Conservation (phyloP, 495 filamentous ascomycete genomes). For the Hypomontagnella submonticulosa region DNA sequence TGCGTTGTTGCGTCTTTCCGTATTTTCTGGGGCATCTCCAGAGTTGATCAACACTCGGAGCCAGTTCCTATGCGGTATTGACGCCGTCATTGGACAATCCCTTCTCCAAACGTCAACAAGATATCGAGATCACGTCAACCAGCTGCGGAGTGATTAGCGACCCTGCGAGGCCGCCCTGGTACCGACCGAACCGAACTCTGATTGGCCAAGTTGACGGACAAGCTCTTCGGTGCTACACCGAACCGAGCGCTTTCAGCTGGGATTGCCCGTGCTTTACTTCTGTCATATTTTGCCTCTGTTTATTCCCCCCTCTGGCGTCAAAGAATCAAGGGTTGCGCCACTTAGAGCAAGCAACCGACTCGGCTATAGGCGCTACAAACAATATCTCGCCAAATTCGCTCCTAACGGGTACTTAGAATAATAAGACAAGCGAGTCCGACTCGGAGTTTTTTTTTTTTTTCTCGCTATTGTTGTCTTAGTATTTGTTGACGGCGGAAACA, state of each 20-base stretch:
- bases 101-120: slow-evolving; percentile 43
- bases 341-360: slow-evolving; percentile 7
- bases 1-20: slow-evolving; percentile 12
- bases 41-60: slow-evolving; percentile 17
- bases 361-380: slow-evolving; percentile 23
- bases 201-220: slow-evolving; percentile 34
- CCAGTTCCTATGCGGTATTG: slow-evolving; percentile 11
- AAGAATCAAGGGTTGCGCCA: slow-evolving; percentile 30
- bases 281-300: slow-evolving; percentile 32
- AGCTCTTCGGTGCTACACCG: slow-evolving; percentile 40
- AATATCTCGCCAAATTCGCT: slow-evolving; percentile 13
- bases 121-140: slow-evolving; percentile 46
- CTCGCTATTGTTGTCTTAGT: slow-evolving; percentile 20
- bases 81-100: slow-evolving; percentile 43
- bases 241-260: slow-evolving; percentile 41
- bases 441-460: slow-evolving; percentile 19
- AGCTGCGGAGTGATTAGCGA: slow-evolving; percentile 42
- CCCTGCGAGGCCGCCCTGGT: slow-evolving; percentile 40
- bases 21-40: slow-evolving; percentile 8
- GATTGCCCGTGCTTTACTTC: slow-evolving; percentile 30
- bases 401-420: slow-evolving; percentile 18
- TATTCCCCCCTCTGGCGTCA: slow-evolving; percentile 16
- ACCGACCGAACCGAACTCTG: slow-evolving; percentile 1
- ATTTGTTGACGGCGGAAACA: slow-evolving; percentile 1
- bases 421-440: slow-evolving; percentile 18